Conservation (phyloP, 1,284 basidiomycete genomes). For the Ceratobasidium papillatum region DNA sequence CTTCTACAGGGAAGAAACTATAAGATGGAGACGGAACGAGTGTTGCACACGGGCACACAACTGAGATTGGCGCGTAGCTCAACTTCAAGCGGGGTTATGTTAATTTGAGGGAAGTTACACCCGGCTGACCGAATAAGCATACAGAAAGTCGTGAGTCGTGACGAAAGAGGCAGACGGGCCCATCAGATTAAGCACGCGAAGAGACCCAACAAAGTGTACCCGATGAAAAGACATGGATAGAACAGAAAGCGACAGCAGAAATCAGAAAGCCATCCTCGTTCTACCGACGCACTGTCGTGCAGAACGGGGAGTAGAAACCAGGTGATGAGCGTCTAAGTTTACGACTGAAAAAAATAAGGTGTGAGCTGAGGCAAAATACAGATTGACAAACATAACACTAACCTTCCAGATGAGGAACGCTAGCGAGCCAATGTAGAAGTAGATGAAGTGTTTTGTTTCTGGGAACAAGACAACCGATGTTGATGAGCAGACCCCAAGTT, state of each 20-base stretch:
- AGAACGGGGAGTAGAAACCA: slow-evolving; percentile 51
- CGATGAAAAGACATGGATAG: not conserved
- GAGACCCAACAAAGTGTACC: slow-evolving; percentile 30
- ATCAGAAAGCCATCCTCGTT: slow-evolving; percentile 7
- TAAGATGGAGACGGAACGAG: not conserved
- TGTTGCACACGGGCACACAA: not conserved
- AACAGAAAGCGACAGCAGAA: slow-evolving; percentile 3
- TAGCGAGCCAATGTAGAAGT: slow-evolving; percentile 90
- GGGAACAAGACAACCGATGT: slow-evolving; percentile 40
- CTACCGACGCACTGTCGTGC: slow-evolving; percentile 57
- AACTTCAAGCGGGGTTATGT: not conserved
- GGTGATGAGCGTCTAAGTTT: slow-evolving; percentile 67
- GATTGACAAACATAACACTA: slow-evolving; percentile 60
- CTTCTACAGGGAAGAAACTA: not conserved
- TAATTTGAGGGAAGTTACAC: not conserved
- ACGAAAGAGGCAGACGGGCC: not conserved
- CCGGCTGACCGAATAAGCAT: not conserved
- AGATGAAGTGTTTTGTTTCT: slow-evolving; percentile 98
- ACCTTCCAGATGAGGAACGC: slow-evolving; percentile 93
- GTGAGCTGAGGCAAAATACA: slow-evolving; percentile 54
- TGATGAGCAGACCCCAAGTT: slow-evolving; percentile 13
- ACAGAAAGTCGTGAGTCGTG: not conserved
- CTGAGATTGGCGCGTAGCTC: not conserved
- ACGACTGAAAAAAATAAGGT: slow-evolving; percentile 58
- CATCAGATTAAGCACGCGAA: slow-evolving; percentile 24